phyloP scores from a whole-genome alignment of 2,329 filamentous ascomycete genomes.

The Alternaria arborescens region DNA sequence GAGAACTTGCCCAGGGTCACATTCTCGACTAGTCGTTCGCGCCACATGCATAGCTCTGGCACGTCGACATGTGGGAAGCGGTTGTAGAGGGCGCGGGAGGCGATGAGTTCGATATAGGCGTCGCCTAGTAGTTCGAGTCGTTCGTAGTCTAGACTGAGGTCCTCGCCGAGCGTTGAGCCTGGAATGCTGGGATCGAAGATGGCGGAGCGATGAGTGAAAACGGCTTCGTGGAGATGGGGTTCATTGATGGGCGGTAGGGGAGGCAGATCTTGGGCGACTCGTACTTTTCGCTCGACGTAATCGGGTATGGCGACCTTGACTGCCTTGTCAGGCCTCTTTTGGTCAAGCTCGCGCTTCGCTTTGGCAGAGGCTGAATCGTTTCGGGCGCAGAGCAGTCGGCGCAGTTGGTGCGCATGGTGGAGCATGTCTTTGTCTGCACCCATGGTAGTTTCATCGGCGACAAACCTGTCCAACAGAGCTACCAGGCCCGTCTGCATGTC shows the following conservation, averaged over 20 bases:
- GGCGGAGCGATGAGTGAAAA: slow-evolving; percentile 68
- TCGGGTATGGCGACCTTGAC: slow-evolving; percentile 33
- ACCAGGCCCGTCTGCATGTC: slow-evolving; percentile 45
- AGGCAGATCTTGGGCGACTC: slow-evolving; percentile 56
- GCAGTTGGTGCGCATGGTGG: slow-evolving; percentile 41
- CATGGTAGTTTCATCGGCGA: slow-evolving; percentile 35
- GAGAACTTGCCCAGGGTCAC: slow-evolving; percentile 76
- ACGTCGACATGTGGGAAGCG: slow-evolving; percentile 72
- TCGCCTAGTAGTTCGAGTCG: slow-evolving; percentile 89
- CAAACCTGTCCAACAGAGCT: slow-evolving; percentile 41
- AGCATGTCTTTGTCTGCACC: slow-evolving; percentile 38
- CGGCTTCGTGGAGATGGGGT: slow-evolving; percentile 65
- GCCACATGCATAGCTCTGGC: slow-evolving; percentile 76
- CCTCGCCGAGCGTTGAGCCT: slow-evolving; percentile 25
- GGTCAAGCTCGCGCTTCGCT: slow-evolving; percentile 53
- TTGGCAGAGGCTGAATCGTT: slow-evolving; percentile 58
- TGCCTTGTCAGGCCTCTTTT: slow-evolving; percentile 34
- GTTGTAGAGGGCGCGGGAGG: slow-evolving; percentile 77
- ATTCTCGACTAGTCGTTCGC: slow-evolving; percentile 84
- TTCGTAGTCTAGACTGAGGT: slow-evolving; percentile 68
- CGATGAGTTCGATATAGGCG: slow-evolving; percentile 80
- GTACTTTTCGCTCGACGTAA: slow-evolving; percentile 39
- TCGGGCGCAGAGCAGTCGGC: slow-evolving; percentile 35
- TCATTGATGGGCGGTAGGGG: slow-evolving; percentile 70
- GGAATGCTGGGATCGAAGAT: slow-evolving; percentile 31